phyloP scores from a whole-genome alignment of 2,329 filamentous ascomycete genomes.

The Aspergillus intermedius region DNA sequence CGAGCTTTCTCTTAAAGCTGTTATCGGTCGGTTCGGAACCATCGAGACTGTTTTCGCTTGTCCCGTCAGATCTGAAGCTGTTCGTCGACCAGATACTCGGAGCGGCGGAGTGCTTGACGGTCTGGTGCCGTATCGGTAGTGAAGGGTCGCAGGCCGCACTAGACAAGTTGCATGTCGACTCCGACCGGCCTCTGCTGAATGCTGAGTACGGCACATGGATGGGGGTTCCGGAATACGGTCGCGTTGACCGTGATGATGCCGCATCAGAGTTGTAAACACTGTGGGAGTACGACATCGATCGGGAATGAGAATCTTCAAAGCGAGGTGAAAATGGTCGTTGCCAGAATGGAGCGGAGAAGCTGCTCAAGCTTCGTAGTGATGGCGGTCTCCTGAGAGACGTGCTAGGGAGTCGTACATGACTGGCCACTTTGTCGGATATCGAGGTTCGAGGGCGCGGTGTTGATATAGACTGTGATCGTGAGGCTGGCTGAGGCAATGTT shows the following conservation, averaged over 20 bases:
- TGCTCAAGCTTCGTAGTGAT: slow-evolving; percentile 21
- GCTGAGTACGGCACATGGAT: slow-evolving; percentile 15
- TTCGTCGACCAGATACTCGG: slow-evolving; percentile 23
- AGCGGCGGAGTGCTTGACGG: slow-evolving; percentile 20
- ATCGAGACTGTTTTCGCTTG: slow-evolving; percentile 9
- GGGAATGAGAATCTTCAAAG: slow-evolving; percentile 9
- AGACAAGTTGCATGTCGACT: slow-evolving; percentile 18
- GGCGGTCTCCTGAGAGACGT: slow-evolving; percentile 16
- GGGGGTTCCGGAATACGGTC: slow-evolving; percentile 13
- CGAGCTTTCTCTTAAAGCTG: background rate
- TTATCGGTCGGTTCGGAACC: slow-evolving; percentile 7
- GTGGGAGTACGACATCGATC: slow-evolving; percentile 14
- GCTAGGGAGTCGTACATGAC: slow-evolving; percentile 11
- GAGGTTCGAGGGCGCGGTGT: slow-evolving; percentile 18
- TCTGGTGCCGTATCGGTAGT: slow-evolving; percentile 18
- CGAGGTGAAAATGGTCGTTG: slow-evolving; percentile 10
- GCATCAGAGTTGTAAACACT: slow-evolving; percentile 13
- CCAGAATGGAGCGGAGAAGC: slow-evolving; percentile 13
- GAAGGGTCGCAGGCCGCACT: slow-evolving; percentile 8
- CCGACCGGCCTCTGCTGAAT: slow-evolving; percentile 15
- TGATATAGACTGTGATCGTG: slow-evolving; percentile 16
- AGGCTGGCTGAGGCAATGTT: slow-evolving; percentile 10
- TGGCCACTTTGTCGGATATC: slow-evolving; percentile 12
- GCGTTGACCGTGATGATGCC: slow-evolving; percentile 9
- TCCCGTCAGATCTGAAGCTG: slow-evolving; percentile 25